These are phyloP conservation scores for Scleroderma bovista DNA, from an alignment of 768 basidiomycete genomes.

Conservation along the genomic window DNA sequence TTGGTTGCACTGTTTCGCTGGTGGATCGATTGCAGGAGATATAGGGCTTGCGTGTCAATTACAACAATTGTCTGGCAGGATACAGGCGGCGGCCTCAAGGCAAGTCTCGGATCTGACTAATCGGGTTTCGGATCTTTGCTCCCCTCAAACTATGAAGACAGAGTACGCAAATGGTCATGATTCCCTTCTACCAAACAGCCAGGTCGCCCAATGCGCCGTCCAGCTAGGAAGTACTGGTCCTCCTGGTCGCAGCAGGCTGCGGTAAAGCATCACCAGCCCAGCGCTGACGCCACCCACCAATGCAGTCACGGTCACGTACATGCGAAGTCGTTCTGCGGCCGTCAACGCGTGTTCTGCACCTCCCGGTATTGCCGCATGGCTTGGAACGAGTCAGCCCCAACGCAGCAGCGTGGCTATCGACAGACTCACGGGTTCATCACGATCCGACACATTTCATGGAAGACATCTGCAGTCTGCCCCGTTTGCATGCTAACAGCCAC, in stretches of 20 bases:
- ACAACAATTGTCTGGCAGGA: slow-evolving; percentile 10
- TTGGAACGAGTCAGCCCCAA: slow-evolving; percentile 21
- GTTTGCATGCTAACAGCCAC: slow-evolving; percentile 90
- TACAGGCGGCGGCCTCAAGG: slow-evolving; percentile 31
- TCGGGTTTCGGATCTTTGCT: slow-evolving; percentile 30
- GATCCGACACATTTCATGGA: slow-evolving; percentile 77
- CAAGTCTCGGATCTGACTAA: slow-evolving; percentile 30
- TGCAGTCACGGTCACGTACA: slow-evolving; percentile 69
- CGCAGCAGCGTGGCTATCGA: not conserved
- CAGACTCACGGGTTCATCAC: slow-evolving; percentile 80
- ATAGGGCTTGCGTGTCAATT: slow-evolving; percentile 1
- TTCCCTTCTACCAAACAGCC: slow-evolving; percentile 56
- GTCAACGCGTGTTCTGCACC: slow-evolving; percentile 77
- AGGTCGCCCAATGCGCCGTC: slow-evolving; percentile 57
- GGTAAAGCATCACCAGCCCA: slow-evolving; percentile 63
- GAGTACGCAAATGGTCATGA: slow-evolving; percentile 13
- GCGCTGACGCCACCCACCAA: slow-evolving; percentile 69
- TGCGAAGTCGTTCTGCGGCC: slow-evolving; percentile 59
- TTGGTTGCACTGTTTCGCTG: not conserved
- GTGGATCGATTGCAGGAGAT: slow-evolving; percentile 11
- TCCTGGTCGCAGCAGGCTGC: slow-evolving; percentile 62
- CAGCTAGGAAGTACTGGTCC: slow-evolving; percentile 46
- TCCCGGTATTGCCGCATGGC: slow-evolving; percentile 68
- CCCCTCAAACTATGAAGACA: slow-evolving; percentile 9
- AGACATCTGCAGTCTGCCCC: slow-evolving; percentile 80